Percentiles rank a stretch among this genome's conserved stretches.
phyloP scores from a whole-genome alignment of 2,329 filamentous ascomycete genomes.

The Epichloe festucae region DNA sequence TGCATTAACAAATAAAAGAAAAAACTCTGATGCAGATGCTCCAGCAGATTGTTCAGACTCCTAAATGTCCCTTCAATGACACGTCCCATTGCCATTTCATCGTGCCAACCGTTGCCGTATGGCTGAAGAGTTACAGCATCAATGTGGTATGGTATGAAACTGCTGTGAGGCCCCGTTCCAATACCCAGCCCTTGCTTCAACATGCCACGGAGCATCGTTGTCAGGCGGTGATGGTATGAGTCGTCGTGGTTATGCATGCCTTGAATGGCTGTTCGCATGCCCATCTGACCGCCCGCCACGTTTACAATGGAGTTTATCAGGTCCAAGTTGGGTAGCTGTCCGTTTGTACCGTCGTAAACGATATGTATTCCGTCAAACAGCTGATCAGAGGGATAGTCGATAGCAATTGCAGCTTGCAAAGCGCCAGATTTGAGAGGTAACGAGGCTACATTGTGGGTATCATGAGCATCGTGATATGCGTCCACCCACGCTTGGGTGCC shows the following conservation, averaged over 20 bases:
- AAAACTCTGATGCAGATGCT: conserved; percentile 98
- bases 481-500: conserved; percentile 96
- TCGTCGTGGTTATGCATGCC: conserved; percentile 76
- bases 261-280: conserved; percentile 71
- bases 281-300: conserved; percentile 86
- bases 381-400: conserved; percentile 80
- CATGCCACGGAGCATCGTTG: conserved; percentile 88
- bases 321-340: conserved; percentile 88
- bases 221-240: conserved; percentile 66
- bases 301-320: conserved; percentile 87
- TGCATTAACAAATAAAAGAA: conserved; percentile 98
- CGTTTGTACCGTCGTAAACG: conserved; percentile 90
- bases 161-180: conserved; percentile 81
- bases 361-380: conserved; percentile 82
- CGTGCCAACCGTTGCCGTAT: conserved; percentile 85
- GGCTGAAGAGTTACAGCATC: conserved; percentile 91
- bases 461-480: conserved; percentile 87
- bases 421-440: conserved; percentile 85
- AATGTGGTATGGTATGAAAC: conserved; percentile 95
- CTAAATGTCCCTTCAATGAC: conserved; percentile 83
- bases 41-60: conserved; percentile 89
- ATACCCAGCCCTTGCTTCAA: conserved; percentile 80
- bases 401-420: conserved; percentile 80
- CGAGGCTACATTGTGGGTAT: conserved; percentile 54
- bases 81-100: conserved; percentile 90